Base-by-base conservation (phyloP, 1,284 basidiomycete species). In the Sanghuangporus sanghuang region DNA sequence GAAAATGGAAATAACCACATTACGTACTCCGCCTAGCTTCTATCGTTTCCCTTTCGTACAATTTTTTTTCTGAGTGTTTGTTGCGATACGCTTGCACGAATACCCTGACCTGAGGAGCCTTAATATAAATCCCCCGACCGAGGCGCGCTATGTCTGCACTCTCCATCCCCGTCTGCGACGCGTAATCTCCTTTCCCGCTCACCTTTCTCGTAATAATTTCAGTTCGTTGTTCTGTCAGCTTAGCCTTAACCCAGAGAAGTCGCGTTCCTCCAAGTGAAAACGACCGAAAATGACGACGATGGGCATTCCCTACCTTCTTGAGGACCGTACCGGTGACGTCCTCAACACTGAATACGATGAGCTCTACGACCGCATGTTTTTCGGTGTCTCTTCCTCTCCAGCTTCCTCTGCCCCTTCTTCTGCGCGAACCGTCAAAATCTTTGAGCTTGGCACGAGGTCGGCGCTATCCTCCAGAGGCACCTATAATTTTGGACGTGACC, bases 331-430 rank as follows among this genome's bases (percentile, higher is more conserved):
- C 0, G 87, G 84, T n/a, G 73, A 76, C 16, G 74, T 81, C 65
- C 75, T 77, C 11, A 73, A 74, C 55, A 81, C 85, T 0, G 86
- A 89, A 75, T 89, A 84, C 67, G 86, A 90, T 70, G 87, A 90
- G 68, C 81, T 89, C 67, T 90, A 90, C 70, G 87, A 90, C 73
- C 82, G 87, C 62, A 74, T 84, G 67, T 90, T 87, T 75, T 80
- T 87, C 63, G 85, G 84, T 63, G 78, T 89, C 50, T n/a, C 53
- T n/a, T 54, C 53, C 21, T n/a, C 59, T 32, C 32, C 55, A 27
- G 36, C 38, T 79, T 79, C 1, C 72, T 76, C 18, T 77, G 80
- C 16, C 12, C 71, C 73, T 14, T 63, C 69, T 0, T 55, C 62
- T 65, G 66, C 66, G 54, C 39, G 73, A 59, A 68, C 57, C 4